These are phyloP conservation scores for Ophiosphaerella korrae DNA, from an alignment of 2,329 filamentous ascomycete genomes.

Conservation along the genomic window DNA sequence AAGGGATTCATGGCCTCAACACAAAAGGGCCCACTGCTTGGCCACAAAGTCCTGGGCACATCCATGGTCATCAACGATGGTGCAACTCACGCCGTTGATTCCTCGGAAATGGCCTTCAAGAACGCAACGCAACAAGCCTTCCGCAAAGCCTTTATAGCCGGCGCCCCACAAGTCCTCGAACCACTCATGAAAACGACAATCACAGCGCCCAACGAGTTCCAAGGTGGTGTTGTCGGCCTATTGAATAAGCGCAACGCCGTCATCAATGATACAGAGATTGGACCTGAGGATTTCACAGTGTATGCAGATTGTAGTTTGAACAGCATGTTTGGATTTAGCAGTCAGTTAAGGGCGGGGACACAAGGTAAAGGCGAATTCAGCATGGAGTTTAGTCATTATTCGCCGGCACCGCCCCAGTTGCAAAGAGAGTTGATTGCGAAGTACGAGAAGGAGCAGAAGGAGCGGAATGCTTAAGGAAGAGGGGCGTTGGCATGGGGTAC, in stretches of 20 bases:
- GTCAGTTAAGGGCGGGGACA: conserved; percentile 86
- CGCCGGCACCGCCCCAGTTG: conserved; percentile 81
- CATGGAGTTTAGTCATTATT: conserved; percentile 99
- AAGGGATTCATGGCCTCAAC: conserved; percentile 90
- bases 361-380: conserved; percentile 98
- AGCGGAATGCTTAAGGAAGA: conserved; percentile 60
- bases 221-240: conserved; percentile 91
- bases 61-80: conserved; percentile 95
- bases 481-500: conserved; percentile 2
- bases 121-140: conserved; percentile 95
- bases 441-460: conserved; percentile 69
- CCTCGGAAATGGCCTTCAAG: conserved; percentile 94
- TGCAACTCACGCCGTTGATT: conserved; percentile 96
- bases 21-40: conserved; percentile 85
- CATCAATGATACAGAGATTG: conserved; percentile 94
- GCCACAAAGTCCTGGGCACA: conserved; percentile 88
- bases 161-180: conserved; percentile 83
- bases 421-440: conserved; percentile 78
- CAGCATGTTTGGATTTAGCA: conserved; percentile 97
- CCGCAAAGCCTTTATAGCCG: conserved; percentile 86
- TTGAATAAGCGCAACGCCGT: conserved; percentile 96
- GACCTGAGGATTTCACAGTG: conserved; percentile 90
- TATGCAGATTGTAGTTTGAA: conserved; percentile 92
- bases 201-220: conserved; percentile 94
- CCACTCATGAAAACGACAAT: conserved; percentile 98